Conservation (phyloP, 164 flowering plant species). For the Chimonanthus praecox region DNA sequence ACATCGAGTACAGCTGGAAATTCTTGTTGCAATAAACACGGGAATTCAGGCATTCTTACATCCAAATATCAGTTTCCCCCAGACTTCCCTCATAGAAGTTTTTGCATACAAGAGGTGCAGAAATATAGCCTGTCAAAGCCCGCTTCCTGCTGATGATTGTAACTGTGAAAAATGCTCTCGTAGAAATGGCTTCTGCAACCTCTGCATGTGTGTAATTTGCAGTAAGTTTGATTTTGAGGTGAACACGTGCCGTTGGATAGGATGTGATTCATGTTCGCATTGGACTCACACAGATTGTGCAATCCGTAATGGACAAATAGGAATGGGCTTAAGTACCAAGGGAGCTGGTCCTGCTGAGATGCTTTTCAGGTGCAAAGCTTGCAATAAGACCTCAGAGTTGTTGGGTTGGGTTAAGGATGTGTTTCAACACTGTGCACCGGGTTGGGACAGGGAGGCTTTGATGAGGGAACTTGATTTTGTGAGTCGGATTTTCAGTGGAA, state of each 20-base stretch:
- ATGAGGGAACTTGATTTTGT: slow-evolving; percentile 86
- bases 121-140: slow-evolving; percentile 88
- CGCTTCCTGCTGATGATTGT: slow-evolving; percentile 93
- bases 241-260: slow-evolving; percentile 96
- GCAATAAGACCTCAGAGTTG: slow-evolving; percentile 84
- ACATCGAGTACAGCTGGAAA: slow-evolving; percentile 83
- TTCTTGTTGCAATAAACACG: slow-evolving; percentile 84
- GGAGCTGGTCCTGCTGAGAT: slow-evolving; percentile 69
- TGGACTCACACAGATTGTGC: slow-evolving; percentile 99
- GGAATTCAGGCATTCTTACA: slow-evolving; percentile 96
- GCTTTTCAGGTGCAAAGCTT: slow-evolving; percentile 90
- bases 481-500: slow-evolving; percentile 81
- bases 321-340: slow-evolving; percentile 69
- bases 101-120: slow-evolving; percentile 87
- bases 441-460: slow-evolving; percentile 80
- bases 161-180: slow-evolving; percentile 70
- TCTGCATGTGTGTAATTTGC: slow-evolving; percentile 96
- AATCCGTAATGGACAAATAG: slow-evolving; percentile 77
- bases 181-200: slow-evolving; percentile 92
- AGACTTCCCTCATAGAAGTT: slow-evolving; percentile 79
- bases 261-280: slow-evolving; percentile 92
- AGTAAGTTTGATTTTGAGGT: slow-evolving; percentile 96
- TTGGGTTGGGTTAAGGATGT: slow-evolving; percentile 99
- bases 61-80: slow-evolving; percentile 82
- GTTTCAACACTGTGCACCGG: slow-evolving; percentile 91